These are phyloP conservation scores for Melaleuca quinquenervia DNA, from an alignment of 345 rosid species.

Conservation along the genomic window DNA sequence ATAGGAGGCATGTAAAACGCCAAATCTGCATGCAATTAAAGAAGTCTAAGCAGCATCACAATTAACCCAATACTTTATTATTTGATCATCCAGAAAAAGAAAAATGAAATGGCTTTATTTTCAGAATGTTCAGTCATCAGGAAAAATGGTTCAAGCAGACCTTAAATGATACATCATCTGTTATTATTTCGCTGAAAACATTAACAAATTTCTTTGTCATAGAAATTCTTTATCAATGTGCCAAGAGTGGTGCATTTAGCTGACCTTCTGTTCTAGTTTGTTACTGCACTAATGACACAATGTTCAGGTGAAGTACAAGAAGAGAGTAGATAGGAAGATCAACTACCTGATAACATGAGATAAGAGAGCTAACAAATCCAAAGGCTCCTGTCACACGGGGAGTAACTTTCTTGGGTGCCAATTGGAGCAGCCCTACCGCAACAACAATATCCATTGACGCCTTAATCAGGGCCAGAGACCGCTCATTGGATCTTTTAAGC, in stretches of 20 bases:
- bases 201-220: not conserved
- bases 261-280: not conserved
- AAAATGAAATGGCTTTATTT: not conserved
- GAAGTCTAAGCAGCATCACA: not conserved
- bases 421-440: slow-evolving; percentile 76
- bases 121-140: not conserved
- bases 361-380: slow-evolving; percentile 72
- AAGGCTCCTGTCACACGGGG: slow-evolving; percentile 90
- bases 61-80: not conserved
- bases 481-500: slow-evolving; percentile 74
- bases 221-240: not conserved
- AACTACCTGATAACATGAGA: slow-evolving; percentile 92
- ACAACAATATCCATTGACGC: slow-evolving; percentile 76
- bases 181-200: not conserved
- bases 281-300: not conserved
- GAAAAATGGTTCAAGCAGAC: not conserved
- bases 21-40: not conserved
- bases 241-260: not conserved
- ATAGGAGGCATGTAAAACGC: not conserved
- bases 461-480: slow-evolving; percentile 70
- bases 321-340: not conserved
- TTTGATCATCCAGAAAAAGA: not conserved
- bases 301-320: not conserved
- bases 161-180: not conserved
- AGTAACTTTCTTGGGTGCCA: slow-evolving; percentile 71